phyloP scores from a whole-genome alignment of 2,329 filamentous ascomycete species.

The Curvularia lunata region DNA sequence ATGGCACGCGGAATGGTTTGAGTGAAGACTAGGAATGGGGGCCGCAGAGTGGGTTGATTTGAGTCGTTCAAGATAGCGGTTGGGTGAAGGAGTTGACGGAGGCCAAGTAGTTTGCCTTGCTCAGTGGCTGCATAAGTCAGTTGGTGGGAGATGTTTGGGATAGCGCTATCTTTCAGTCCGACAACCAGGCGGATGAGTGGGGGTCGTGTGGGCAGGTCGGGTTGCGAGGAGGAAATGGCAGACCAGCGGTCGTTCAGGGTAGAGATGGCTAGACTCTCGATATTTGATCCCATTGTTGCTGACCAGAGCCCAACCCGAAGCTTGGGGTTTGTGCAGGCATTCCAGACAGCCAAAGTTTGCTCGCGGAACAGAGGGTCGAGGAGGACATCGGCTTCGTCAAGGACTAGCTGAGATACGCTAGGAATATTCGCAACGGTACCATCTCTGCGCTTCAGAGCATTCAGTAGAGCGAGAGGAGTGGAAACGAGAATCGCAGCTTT shows the following conservation, averaged over 20 bases:
- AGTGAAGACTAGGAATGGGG: slow-evolving; percentile 93
- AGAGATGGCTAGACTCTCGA: slow-evolving; percentile 78
- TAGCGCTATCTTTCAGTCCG: slow-evolving; percentile 93
- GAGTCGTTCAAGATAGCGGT: slow-evolving; percentile 59
- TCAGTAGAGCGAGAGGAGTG: slow-evolving; percentile 78
- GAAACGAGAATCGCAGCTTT: slow-evolving; percentile 82
- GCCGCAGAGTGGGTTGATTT: slow-evolving; percentile 65
- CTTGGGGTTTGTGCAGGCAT: slow-evolving; percentile 71
- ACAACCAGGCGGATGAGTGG: slow-evolving; percentile 84
- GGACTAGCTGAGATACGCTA: slow-evolving; percentile 73
- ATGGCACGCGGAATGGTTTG: slow-evolving; percentile 92
- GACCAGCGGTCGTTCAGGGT: slow-evolving; percentile 56
- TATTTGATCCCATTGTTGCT: slow-evolving; percentile 93
- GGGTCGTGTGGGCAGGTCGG: slow-evolving; percentile 45
- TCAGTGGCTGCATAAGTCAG: slow-evolving; percentile 92
- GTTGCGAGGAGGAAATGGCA: slow-evolving; percentile 42
- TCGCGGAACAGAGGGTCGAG: slow-evolving; percentile 89
- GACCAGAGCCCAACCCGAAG: slow-evolving; percentile 88
- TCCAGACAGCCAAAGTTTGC: slow-evolving; percentile 86
- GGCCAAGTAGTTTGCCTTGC: slow-evolving; percentile 87
- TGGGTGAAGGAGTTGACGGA: slow-evolving; percentile 88
- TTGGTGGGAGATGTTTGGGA: slow-evolving; percentile 89
- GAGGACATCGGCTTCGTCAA: slow-evolving; percentile 95
- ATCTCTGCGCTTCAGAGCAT: slow-evolving; percentile 65
- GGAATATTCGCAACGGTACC: slow-evolving; percentile 62